Evolutionary conservation across 1,284 basidiomycete genomes (phyloP).

Genomic region (Violaceomyces palustris): DNA sequence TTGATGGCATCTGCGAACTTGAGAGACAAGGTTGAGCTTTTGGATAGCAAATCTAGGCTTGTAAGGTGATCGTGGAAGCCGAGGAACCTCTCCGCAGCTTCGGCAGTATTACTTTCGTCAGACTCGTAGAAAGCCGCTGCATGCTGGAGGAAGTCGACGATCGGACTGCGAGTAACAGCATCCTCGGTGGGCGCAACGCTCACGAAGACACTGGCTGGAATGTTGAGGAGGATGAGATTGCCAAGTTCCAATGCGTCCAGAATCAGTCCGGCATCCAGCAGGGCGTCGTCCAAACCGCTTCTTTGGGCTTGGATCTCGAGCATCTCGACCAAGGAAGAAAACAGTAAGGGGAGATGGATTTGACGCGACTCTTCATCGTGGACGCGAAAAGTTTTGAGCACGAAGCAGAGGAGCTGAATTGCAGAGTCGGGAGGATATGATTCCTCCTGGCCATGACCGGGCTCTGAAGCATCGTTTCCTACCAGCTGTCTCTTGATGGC

Average conservation of each 20-base stretch:
- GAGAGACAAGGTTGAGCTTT: too few relatives aligned
- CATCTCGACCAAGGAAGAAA: constrained; percentile 18
- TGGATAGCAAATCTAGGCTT: too few relatives aligned
- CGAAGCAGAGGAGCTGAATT: constrained; percentile 59
- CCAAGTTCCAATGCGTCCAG: constrained; percentile 26
- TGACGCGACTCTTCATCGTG: constrained; percentile 77
- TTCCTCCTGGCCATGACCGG: neutral
- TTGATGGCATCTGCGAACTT: too few relatives aligned
- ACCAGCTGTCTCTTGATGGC: constrained; percentile 54
- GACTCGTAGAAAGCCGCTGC: constrained; percentile 19
- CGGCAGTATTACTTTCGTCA: constrained; percentile 28
- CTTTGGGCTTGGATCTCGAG: constrained; percentile 6
- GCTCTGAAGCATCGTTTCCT: neutral
- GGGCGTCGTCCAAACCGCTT: neutral
- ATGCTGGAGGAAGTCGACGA: constrained; percentile 12
- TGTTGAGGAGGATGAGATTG: constrained; percentile 27
- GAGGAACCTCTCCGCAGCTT: constrained; percentile 19
- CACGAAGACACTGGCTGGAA: constrained; percentile 37
- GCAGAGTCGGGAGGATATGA: constrained; percentile 9
- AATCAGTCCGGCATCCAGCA: neutral
- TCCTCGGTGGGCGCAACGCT: constrained; percentile 4
- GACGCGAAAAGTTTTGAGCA: constrained; percentile 65
- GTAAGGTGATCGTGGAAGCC: constrained; percentile 23
- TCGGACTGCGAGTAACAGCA: too few relatives aligned
- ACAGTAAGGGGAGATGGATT: constrained; percentile 66